Base-by-base conservation (phyloP, 495 filamentous ascomycete genomes). In the Bacidia gigantensis region DNA sequence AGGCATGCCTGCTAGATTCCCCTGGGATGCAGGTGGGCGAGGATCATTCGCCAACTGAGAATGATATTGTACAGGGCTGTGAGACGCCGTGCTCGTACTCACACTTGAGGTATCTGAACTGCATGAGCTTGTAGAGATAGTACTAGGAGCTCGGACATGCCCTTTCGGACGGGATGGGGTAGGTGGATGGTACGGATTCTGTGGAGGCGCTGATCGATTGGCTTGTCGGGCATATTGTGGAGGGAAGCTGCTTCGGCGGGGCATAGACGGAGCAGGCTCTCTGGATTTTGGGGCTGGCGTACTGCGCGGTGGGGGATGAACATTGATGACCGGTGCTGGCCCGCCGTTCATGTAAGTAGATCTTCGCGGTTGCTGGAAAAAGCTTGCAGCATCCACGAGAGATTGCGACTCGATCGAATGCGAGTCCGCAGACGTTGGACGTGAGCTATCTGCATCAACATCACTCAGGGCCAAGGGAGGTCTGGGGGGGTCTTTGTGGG, bases 11-110 rank as follows among this genome's bases (percentile, higher is more conserved):
- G 29, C 29, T 35, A 14, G 14, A 14, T 14, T 35, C 29, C 29
- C 14, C 29, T 35, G 5, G 29, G 14, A 35, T 14, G 7, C 14
- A 14, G 5, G 7, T 35, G 20, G 3, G n/a, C 20, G 22, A 25
- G 21, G 3, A 24, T 3, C 18, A 14, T 24, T 47, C 17, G 44
- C 14, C 18, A 47, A 17, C 5, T 47, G 22, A 22, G 44, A 7
- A 26, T 61, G 56, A 22, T 54, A 40, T 29, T 35, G 53, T 11
- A 52, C 32, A 12, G 58, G 58, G 46, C 58, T 58, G 11, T 42
- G 1, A 12, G 56, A 52, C 7, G 53, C 48, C 32, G 56, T 54
- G 26, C 54, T 56, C 22, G 54, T 47, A 18, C 39, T 54, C 18
- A 50, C 21, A 48, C 57, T 59, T 14, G 59, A 59, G 22, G 56